Evolutionary conservation across 164 flowering plant genomes (phyloP), one percentile per base, ranked within the genome.

Genomic region (Protea cynaroides): DNA sequence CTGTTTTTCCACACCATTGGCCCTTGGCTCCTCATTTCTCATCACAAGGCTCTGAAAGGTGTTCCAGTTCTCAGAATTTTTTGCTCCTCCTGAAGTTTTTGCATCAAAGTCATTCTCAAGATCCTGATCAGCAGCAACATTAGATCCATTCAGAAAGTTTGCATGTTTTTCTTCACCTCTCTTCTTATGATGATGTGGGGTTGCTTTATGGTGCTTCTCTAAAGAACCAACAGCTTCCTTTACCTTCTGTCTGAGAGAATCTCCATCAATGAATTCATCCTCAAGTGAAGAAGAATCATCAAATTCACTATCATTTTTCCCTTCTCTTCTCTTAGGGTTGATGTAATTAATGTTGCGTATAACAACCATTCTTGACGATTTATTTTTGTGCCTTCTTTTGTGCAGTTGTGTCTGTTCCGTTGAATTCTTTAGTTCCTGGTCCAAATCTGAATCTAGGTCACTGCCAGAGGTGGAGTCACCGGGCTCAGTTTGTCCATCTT

Each of bases 301-400:
- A 53, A 87, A 78, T 24, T 14, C 37, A 54, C 75, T 72, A 21
- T 60, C 72, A 53, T 71, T 77, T 56, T 74, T 83, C 66, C 77
- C 89, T 65, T 81, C 79, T 38, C 76, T 80, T 54, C 52, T 74
- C 64, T 74, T 80, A 0, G 97, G 83, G 65, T 88, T 75, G 6
- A 89, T 84, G 79, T 92, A 92, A 63, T 89, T 92, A 22, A 92
- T 86, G 65, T 92, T 92, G 53, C 91, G 95, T 53, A 92, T 89
- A 54, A 92, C 89, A 51, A 92, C 96, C 73, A 74, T 88, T 71
- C 83, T 84, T 55, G 92, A 87, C 22, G 88, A 77, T 63, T 77
- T 83, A 72, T 82, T 89, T 64, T 82, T 84, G 64, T 81, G 75
- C 68, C 76, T 85, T 66, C 75, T 81, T 58, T 47, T 75, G 29